These are phyloP conservation scores for Metschnikowia dekortorum DNA, from an alignment of 805 yeast species.

Conservation along the genomic window DNA sequence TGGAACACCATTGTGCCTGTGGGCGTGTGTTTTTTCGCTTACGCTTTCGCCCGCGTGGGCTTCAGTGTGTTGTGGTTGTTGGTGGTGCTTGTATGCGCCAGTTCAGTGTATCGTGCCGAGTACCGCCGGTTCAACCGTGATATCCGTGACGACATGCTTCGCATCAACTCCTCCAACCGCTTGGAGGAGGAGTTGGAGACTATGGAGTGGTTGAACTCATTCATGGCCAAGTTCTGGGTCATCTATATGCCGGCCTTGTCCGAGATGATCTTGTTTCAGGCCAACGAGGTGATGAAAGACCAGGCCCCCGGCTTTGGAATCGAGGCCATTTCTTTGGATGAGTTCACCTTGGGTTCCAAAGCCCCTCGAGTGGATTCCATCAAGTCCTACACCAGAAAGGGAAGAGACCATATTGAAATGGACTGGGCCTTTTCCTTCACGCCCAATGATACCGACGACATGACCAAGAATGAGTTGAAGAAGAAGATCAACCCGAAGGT, in stretches of 20 bases:
- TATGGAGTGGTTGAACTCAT: slow-evolving; percentile 77
- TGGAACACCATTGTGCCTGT: slow-evolving; percentile 60
- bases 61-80: slow-evolving; percentile 61
- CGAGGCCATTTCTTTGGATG: slow-evolving; percentile 66
- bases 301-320: slow-evolving; percentile 82
- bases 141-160: slow-evolving; percentile 69
- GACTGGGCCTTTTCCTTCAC: slow-evolving; percentile 80
- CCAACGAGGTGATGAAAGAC: slow-evolving; percentile 64
- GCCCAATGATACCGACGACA: slow-evolving; percentile 77
- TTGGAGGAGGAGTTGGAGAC: slow-evolving; percentile 64
- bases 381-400: slow-evolving; percentile 67
- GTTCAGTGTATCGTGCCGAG: slow-evolving; percentile 68
- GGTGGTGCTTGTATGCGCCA: slow-evolving; percentile 55
- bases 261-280: slow-evolving; percentile 64
- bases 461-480: slow-evolving; percentile 71
- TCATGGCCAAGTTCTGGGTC: slow-evolving; percentile 79
- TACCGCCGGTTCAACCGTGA: slow-evolving; percentile 72
- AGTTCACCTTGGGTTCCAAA: slow-evolving; percentile 76
- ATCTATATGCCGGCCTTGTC: slow-evolving; percentile 84
- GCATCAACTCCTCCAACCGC: slow-evolving; percentile 59
- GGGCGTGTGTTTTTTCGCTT: slow-evolving; percentile 70
- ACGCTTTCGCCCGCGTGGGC: slow-evolving; percentile 60
- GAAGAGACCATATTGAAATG: slow-evolving; percentile 68
- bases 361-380: slow-evolving; percentile 72
- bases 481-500: slow-evolving; percentile 75